phyloP scores from a whole-genome alignment of 768 basidiomycete genomes.

The Rhizopogon vesiculosus region DNA sequence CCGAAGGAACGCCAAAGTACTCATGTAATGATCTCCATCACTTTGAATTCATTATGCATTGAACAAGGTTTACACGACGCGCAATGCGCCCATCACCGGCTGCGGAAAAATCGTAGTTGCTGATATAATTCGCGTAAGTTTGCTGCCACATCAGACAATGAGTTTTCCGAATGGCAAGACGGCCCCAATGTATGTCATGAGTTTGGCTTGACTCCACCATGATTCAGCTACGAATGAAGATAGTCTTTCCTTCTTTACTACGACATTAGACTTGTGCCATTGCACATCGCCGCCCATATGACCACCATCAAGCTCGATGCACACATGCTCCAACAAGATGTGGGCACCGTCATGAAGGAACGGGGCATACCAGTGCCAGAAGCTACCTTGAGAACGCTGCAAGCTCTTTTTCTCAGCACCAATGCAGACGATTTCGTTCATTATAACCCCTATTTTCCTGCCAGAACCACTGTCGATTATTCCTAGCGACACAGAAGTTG shows the following conservation, averaged over 20 bases:
- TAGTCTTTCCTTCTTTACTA: too few species aligned
- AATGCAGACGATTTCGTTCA: neutral
- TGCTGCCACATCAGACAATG: too few species aligned
- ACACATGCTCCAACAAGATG: neutral
- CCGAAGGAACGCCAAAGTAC: neutral
- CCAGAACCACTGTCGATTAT: neutral
- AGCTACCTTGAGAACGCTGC: neutral
- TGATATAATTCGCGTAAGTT: neutral
- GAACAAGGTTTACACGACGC: neutral
- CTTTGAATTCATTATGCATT: neutral
- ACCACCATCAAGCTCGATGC: neutral
- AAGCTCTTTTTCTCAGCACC: neutral
- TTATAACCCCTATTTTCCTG: conserved; percentile 9
- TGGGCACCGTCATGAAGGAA: neutral
- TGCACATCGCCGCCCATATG: neutral
- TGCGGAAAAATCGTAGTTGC: neutral
- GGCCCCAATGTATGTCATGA: neutral
- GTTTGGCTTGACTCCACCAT: too few species aligned
- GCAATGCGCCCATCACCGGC: neutral
- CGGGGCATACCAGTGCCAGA: neutral
- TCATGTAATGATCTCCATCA: too few species aligned
- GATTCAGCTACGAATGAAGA: too few species aligned
- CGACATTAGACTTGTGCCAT: neutral
- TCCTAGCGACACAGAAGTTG: neutral
- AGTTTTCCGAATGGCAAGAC: neutral